Evolutionary conservation across 352 stramenopile species (phyloP), one percentile per base, ranked within the genome.

Genomic region (Phytophthora fragariaefolia): DNA sequence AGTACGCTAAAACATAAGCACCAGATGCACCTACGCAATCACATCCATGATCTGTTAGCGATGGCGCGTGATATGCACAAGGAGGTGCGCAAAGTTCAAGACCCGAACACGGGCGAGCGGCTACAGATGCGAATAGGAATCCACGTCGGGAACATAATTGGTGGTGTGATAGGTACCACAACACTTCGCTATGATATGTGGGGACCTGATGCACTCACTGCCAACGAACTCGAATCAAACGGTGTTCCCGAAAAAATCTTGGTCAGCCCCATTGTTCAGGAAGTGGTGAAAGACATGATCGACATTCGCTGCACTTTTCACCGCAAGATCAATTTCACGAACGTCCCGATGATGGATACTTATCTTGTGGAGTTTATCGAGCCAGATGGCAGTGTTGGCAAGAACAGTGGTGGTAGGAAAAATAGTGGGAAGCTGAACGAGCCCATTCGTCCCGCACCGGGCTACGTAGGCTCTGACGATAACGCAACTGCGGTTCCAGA

Each of bases 151-250:
- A 93, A 90, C 57, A 95, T 96, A 66, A 95, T 96, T 56, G 89
- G 84, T 12, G 86, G 87, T 7, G 87, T 96, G 26, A 96, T 96
- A 51, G 89, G 89, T 34, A 95, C 87, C 4, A 90, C 83, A 3
- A 96, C 86, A 22, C 58, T 96, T n/a, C 86, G 87, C 12, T 96
- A 95, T 66, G 89, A 96, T 49, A 96, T 96, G 85, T 96, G 87
- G 89, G 87, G 89, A 0, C 85, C 86, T 0, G 87, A 96, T 27
- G 87, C 87, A 1, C 76, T 96, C 8, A 95, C 85, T 0, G 89
- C 85, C 12, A 96, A 97, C 53, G 85, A 93, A 30, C 78, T 97
- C n/a, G 89, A 97, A 66, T 92, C 82, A 7, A 94, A 95, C 50
- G 83, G 89, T 38, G 81, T 93, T 9, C 87, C 89, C 1, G 87